A percentile compares a stretch with the other conserved stretches of the same genome.
phyloP scores from a whole-genome alignment of 2,329 filamentous ascomycete species.

The Trichoderma endophyticum region DNA sequence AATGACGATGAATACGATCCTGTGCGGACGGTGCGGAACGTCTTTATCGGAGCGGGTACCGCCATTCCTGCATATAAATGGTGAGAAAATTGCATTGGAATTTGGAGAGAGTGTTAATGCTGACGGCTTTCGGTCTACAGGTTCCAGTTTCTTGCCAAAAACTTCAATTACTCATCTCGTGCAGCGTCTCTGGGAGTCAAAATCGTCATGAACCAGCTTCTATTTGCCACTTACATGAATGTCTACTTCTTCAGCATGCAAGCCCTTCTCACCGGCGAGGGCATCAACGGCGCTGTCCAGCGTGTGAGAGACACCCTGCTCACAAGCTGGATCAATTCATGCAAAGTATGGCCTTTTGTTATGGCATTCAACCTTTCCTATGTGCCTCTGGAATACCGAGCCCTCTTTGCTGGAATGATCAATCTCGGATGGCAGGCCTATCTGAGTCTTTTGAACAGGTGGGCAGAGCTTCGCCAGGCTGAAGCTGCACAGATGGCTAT shows the following conservation, averaged over 20 bases:
- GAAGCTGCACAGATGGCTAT: neutral
- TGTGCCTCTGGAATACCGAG: constrained; percentile 73
- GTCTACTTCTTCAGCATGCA: constrained; percentile 80
- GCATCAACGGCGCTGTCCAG: constrained; percentile 60
- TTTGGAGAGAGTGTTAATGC: neutral
- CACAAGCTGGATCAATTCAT: constrained; percentile 70
- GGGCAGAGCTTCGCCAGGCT: constrained; percentile 51
- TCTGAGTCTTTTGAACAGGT: constrained; percentile 73
- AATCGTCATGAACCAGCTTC: constrained; percentile 72
- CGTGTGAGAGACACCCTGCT: constrained; percentile 75
- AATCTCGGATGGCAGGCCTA: constrained; percentile 94
- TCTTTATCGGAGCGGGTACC: constrained; percentile 69
- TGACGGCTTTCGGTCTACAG: constrained; percentile 37
- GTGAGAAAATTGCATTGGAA: constrained; percentile 45
- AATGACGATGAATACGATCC: constrained; percentile 62
- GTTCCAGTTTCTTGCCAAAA: constrained; percentile 74
- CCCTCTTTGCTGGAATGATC: constrained; percentile 73
- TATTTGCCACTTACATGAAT: constrained; percentile 82
- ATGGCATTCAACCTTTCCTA: constrained; percentile 87
- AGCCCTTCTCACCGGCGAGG: constrained; percentile 68
- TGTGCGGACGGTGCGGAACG: constrained; percentile 63
- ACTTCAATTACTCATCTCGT: constrained; percentile 81
- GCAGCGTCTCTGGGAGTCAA: constrained; percentile 69
- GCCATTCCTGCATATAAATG: constrained; percentile 80
- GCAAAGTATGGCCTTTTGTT: constrained; percentile 84